These are phyloP conservation scores for Camellia sinensis DNA, from an alignment of 148 eudicot species.

Conservation along the genomic window DNA sequence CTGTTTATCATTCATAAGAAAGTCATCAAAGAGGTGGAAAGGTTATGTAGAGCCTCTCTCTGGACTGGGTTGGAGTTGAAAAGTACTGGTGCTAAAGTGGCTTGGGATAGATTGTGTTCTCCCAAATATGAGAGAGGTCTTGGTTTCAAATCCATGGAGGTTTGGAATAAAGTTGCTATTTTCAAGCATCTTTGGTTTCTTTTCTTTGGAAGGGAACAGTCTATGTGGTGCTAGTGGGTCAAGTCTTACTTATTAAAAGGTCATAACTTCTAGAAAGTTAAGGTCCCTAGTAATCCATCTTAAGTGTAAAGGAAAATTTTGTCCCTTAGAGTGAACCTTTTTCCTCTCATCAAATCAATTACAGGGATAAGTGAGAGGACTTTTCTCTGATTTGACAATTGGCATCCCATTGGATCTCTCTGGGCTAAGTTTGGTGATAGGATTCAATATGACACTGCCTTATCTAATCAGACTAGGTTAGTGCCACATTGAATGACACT, in stretches of 20 bases:
- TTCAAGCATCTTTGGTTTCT: background rate
- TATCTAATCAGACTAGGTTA: no score
- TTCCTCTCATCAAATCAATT: no score
- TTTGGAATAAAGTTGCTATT: background rate
- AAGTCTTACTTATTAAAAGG: background rate
- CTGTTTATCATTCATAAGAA: background rate
- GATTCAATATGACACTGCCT: no score
- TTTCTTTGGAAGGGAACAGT: background rate
- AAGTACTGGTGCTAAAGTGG: background rate
- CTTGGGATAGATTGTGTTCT: background rate
- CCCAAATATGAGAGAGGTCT: background rate
- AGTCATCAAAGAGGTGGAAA: background rate
- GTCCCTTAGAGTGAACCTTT: no score
- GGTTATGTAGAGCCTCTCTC: background rate
- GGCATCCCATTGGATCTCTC: no score
- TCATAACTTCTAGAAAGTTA: background rate
- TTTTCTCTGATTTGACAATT: no score
- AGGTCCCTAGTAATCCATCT: no score
- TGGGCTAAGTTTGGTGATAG: no score
- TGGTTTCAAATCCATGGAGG: background rate
- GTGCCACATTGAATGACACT: no score
- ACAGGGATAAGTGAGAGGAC: no score
- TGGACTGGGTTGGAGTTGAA: background rate
- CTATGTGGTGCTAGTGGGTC: background rate
- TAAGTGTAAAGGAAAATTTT: no score